Evolutionary conservation across 2,329 filamentous ascomycete species (phyloP).

Genomic region (Colletotrichum melonis): DNA sequence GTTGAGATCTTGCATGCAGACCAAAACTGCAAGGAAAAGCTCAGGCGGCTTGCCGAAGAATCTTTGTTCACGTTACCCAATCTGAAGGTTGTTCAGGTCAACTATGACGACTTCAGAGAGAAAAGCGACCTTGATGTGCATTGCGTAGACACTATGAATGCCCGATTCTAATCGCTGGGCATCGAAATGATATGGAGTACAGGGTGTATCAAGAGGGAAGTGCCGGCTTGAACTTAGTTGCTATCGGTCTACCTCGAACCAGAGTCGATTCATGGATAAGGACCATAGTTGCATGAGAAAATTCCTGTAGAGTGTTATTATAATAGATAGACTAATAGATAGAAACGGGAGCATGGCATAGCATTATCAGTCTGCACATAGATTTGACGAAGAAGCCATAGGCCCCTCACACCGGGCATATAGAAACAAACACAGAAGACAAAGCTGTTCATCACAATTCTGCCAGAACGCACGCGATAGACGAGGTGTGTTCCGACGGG

Average conservation of each 20-base stretch:
- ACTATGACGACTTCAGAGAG: not conserved
- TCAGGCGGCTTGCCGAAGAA: not conserved
- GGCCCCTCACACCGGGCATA: not conserved
- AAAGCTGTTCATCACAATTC: not conserved
- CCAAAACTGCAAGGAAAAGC: not conserved
- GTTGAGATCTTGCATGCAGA: not conserved
- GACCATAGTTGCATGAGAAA: not conserved
- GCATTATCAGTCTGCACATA: too few relatives aligned
- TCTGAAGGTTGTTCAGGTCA: not conserved
- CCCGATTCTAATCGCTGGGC: not conserved
- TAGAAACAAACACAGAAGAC: not conserved
- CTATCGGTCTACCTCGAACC: not conserved
- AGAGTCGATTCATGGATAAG: not conserved
- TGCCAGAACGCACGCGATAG: not conserved
- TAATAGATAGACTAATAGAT: not conserved
- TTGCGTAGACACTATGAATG: not conserved
- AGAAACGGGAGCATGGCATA: not conserved
- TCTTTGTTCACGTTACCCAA: not conserved
- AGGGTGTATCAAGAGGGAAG: too few relatives aligned
- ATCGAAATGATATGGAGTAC: slow-evolving; percentile 6
- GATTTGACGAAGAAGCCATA: not conserved
- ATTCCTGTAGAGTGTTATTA: not conserved
- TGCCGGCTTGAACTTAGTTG: not conserved
- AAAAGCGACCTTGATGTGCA: not conserved
- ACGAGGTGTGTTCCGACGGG: too few relatives aligned